Evolutionary conservation across 2,329 filamentous ascomycete genomes (phyloP), one percentile per base, ranked within the genome.

Genomic region (Hymenoscyphus occultus): DNA sequence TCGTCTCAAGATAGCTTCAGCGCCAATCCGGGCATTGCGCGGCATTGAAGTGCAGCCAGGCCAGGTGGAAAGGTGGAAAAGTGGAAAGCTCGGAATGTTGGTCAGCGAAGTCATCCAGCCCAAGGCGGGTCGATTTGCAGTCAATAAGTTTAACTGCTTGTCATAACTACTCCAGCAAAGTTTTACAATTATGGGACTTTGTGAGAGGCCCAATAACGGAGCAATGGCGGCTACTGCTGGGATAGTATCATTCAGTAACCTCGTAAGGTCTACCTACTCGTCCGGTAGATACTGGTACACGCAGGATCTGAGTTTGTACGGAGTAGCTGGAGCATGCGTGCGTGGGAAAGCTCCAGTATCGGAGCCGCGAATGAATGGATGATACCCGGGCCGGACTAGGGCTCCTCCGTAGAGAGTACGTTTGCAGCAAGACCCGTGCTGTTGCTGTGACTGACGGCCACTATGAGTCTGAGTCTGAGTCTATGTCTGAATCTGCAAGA

Each of bases 51-150:
- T 63, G 63, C 64, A 65, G 65, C 60, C 59, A 57, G 51, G 64
- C 58, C 66, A 31, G 61, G 64, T 63, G 61, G 62, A 63, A 59
- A 66, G 64, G 28, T 28, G 28, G 28, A 28, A 28, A 31, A 60
- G 64, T 63, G 61, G 62, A 63, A 59, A 66, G 64, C 63, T 62
- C 45, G 45, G 62, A 63, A 59, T 66, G 64, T 67, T 69, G 69
- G 69, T 70, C 68, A 68, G 65, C 64, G 63, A 68, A 63, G 63
- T 61, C 62, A 64, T 64, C 65, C 65, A 65, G 64, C 61, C 62
- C 62, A 56, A 58, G 59, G 63, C 64, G 61, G 40, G 60, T 63
- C 59, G 60, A 6, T 28, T 35, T 35, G 35, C 35, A 35, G 35
- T 35, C 35, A 35, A 35, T 51, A 6, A 19, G 39, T 51, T 56